phyloP scores from a whole-genome alignment of 306 rosid genomes.

The Prosopis cineraria region DNA sequence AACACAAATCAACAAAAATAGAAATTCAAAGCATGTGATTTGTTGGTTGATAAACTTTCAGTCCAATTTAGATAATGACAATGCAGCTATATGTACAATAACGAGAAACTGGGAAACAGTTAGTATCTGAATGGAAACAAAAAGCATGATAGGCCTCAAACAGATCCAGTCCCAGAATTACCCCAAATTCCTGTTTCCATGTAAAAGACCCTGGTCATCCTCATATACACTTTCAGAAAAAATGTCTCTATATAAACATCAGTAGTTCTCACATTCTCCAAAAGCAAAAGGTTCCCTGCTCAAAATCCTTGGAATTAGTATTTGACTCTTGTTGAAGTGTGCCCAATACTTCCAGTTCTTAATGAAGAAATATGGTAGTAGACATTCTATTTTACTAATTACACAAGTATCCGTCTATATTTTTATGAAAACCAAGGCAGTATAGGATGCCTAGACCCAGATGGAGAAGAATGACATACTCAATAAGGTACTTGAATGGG shows the following conservation, averaged over 20 bases:
- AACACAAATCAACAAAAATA: conserved; percentile 17
- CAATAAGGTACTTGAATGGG: no score
- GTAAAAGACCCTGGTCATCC: conserved; percentile 23
- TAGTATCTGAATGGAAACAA: conserved; percentile 19
- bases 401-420: neutral
- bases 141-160: neutral
- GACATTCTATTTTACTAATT: conserved; percentile 11
- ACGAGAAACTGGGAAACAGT: conserved; percentile 6
- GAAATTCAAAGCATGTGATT: neutral
- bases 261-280: neutral
- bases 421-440: neutral
- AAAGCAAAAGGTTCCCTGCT: conserved; percentile 18
- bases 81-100: conserved; percentile 4
- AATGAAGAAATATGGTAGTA: conserved; percentile 9
- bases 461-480: no score
- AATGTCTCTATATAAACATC: conserved; percentile 1
- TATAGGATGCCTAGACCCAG: no score
- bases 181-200: conserved; percentile 11
- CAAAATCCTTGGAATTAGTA: conserved; percentile 7
- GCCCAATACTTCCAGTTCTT: conserved; percentile 22
- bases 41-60: neutral
- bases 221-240: neutral
- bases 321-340: conserved; percentile 26
- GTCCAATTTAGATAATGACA: neutral
- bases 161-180: neutral